Conservation (phyloP, 23 red algal genomes). For the Gracilaria domingensis region DNA sequence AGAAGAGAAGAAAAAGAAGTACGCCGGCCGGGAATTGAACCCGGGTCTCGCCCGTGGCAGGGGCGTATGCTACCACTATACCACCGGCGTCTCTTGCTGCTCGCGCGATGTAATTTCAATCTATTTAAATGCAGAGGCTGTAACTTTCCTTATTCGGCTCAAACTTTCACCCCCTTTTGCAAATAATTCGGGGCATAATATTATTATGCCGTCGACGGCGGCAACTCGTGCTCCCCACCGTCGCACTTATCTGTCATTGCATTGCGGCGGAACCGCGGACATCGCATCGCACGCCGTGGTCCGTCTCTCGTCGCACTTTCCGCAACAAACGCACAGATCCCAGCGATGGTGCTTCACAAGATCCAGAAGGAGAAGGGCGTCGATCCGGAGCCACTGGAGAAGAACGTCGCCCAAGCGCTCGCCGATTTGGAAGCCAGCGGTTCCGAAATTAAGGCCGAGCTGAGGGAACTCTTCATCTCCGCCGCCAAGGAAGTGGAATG, state of each 20-base stretch:
- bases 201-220: neutral
- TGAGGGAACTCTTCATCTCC: constrained; percentile 83
- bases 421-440: constrained; percentile 83
- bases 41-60: constrained; percentile 88
- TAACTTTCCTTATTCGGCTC: neutral
- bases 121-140: too few species aligned
- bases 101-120: too few species aligned
- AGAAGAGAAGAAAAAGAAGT: neutral
- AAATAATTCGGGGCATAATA: neutral
- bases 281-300: neutral
- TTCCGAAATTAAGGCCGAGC: constrained; percentile 81
- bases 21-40: constrained; percentile 88
- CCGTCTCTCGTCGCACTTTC: neutral
- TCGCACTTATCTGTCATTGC: neutral
- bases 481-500: constrained; percentile 88
- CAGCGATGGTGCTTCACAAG: constrained; percentile 64
- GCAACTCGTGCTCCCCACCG: neutral
- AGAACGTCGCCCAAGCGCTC: constrained; percentile 89
- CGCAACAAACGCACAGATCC: neutral
- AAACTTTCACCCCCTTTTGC: neutral
- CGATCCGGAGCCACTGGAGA: constrained; percentile 75
- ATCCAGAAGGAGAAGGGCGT: constrained; percentile 79
- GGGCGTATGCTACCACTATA: constrained; percentile 89
- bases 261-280: neutral
- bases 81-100: constrained; percentile 57